Conservation (phyloP, 2,329 filamentous ascomycete species). For the Fusarium tricinctum region DNA sequence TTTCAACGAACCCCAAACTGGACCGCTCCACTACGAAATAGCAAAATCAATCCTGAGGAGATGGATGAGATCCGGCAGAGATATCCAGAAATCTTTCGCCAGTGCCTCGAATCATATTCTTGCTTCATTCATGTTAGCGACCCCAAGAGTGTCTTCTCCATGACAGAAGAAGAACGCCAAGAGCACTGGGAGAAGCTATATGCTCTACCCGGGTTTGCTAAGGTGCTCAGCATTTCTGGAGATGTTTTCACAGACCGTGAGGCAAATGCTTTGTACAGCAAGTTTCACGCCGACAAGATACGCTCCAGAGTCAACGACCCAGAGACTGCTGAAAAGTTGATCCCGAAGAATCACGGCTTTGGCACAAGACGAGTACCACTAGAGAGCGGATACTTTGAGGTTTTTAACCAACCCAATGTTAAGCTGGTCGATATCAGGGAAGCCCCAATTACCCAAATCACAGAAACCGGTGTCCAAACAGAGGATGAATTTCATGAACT, state of each 20-base stretch:
- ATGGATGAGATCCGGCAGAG: constrained; percentile 39
- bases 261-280: constrained; percentile 36
- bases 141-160: constrained; percentile 35
- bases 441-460: constrained; percentile 35
- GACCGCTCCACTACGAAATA: constrained; percentile 45
- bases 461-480: constrained; percentile 32
- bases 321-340: constrained; percentile 24
- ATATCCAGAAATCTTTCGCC: constrained; percentile 43
- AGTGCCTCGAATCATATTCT: constrained; percentile 40
- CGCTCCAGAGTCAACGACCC: constrained; percentile 28
- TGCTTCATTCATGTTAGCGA: constrained; percentile 44
- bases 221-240: constrained; percentile 32
- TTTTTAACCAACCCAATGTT: constrained; percentile 36
- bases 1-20: constrained; percentile 44
- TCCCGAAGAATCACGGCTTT: constrained; percentile 39
- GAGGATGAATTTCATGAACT: constrained; percentile 26
- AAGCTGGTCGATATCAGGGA: constrained; percentile 37
- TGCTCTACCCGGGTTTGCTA: constrained; percentile 24
- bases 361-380: constrained; percentile 31
- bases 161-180: constrained; percentile 31
- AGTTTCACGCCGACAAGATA: constrained; percentile 42
- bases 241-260: constrained; percentile 31
- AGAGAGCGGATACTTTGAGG: constrained; percentile 42
- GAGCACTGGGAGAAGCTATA: constrained; percentile 36
- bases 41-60: constrained; percentile 35